Percentiles rank a stretch among this genome's conserved stretches.
Evolutionary conservation across 345 rosid species (phyloP).

Genomic region (Eucalyptus erythrocorys): DNA sequence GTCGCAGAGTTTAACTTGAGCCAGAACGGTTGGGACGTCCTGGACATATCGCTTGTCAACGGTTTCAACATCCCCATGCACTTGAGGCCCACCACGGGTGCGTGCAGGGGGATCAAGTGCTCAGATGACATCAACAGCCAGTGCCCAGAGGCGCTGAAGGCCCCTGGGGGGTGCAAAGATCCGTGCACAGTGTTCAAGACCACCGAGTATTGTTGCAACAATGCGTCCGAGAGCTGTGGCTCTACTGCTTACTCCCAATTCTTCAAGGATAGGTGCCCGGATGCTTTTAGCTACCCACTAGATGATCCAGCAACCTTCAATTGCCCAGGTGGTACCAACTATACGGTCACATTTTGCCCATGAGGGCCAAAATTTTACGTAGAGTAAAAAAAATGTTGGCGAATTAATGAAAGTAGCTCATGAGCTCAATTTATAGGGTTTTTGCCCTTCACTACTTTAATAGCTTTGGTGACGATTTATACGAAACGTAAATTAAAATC

Average conservation of each 20-base stretch:
- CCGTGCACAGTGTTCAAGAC: conserved; percentile 10
- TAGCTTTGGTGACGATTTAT: no score
- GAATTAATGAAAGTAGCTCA: neutral
- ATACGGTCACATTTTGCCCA: conserved; percentile 15
- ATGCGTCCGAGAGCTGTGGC: neutral
- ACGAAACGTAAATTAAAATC: no score
- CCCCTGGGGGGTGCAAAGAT: conserved; percentile 8
- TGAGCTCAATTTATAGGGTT: neutral
- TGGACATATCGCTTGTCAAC: no score
- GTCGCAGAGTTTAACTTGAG: conserved; percentile 7
- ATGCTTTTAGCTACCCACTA: conserved; percentile 12
- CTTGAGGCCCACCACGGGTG: neutral
- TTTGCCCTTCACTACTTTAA: no score
- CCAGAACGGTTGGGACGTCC: neutral
- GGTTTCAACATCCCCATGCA: no score
- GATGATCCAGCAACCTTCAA: conserved; percentile 11
- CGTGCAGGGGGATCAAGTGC: conserved; percentile 1
- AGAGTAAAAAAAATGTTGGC: neutral
- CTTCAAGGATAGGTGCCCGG: conserved; percentile 5
- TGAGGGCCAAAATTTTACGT: neutral
- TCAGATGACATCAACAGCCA: neutral
- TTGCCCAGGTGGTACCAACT: conserved; percentile 10
- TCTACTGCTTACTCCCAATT: neutral
- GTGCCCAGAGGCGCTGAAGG: conserved; percentile 2
- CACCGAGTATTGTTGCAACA: neutral